A percentile compares a stretch with the other conserved stretches of the same genome.
Conservation (phyloP, 1,284 basidiomycete species). For the Sanguinoderma infundibulare region DNA sequence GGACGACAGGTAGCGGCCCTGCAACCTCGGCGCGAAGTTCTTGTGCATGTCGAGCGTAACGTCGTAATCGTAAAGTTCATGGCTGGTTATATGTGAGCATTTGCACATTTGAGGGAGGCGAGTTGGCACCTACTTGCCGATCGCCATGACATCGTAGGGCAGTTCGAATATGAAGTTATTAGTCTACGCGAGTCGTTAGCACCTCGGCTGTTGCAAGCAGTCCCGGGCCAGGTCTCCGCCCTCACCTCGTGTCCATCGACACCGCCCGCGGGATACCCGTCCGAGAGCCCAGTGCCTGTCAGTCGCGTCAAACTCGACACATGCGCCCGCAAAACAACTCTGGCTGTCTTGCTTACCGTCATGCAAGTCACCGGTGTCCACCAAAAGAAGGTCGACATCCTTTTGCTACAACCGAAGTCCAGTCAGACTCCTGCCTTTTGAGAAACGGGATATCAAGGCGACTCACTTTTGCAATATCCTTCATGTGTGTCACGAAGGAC, state of each 20-base stretch:
- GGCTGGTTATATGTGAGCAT: conserved; percentile 44
- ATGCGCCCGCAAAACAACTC: background rate
- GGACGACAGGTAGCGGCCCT: conserved; percentile 80
- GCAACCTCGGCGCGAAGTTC: conserved; percentile 75
- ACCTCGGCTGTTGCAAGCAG: background rate
- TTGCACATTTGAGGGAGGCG: background rate
- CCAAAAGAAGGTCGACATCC: conserved; percentile 71
- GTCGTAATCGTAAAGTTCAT: conserved; percentile 84
- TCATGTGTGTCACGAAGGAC: conserved; percentile 86
- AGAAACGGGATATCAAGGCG: background rate
- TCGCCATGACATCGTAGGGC: conserved; percentile 83
- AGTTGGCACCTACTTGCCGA: conserved; percentile 70
- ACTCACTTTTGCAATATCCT: conserved; percentile 59
- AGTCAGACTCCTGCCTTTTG: background rate
- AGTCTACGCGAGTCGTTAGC: conserved; percentile 42
- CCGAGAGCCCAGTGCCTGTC: conserved; percentile 70
- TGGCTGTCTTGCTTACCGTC: conserved; percentile 52
- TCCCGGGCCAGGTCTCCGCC: background rate
- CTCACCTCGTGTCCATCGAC: conserved; percentile 73
- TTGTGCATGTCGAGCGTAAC: conserved; percentile 81
- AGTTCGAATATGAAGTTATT: conserved; percentile 77
- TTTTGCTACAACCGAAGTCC: conserved; percentile 46
- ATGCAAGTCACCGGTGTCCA: conserved; percentile 81
- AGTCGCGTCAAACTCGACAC: background rate
- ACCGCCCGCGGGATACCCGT: conserved; percentile 71